Evolutionary conservation across 768 basidiomycete species (phyloP), one percentile per base, ranked within the genome.

Genomic region (Hygrocybe coccinea): DNA sequence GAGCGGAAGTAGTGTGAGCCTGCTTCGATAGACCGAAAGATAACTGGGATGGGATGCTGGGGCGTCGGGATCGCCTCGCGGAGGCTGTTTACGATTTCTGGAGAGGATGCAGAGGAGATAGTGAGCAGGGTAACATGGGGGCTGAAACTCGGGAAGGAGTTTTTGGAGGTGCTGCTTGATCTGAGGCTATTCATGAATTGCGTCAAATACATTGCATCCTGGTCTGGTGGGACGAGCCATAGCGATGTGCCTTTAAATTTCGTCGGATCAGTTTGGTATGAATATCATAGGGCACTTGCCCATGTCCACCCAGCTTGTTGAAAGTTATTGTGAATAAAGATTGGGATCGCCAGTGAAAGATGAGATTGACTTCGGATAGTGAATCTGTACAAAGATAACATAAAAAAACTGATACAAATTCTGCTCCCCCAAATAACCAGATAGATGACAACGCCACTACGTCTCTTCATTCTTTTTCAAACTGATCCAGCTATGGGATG

Each of bases 81-180:
- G 78, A 69, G 1, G 69, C 62, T 3, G 76, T 68, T 25, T 83
- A 57, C 15, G 70, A 59, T 10, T 73, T 41, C 35, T 5, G 44
- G 60, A 15, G 71, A 44, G 15, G 59, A 59, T n/a, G 60, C 60
- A 36, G 64, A 58, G 39, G 69, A 80, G 59, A 71, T 74, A 43
- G 67, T 76, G 56, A 67, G 79, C 61, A 91, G 80, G 0, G 89
- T 91, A 63, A 90, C 77, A 67, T 91, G 89, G 5, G 87, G 86
- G 36, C 78, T 64, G 66, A 89, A 83, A 21, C 61, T 55, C 1
- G 86, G 85, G 64, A 84, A 90, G 0, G 83, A 81, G 7, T 62
- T 60, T 46, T 60, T 50, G 9, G 67, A 71, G 4, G 67, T 59
- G 56, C 43, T n/a, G 60, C 60, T 50, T 43, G 41, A 38, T 46